A percentile compares a stretch with the other conserved stretches of the same genome.
These are phyloP conservation scores for Pythium volutum DNA, from an alignment of 352 stramenopile genomes.

Conservation along the genomic window DNA sequence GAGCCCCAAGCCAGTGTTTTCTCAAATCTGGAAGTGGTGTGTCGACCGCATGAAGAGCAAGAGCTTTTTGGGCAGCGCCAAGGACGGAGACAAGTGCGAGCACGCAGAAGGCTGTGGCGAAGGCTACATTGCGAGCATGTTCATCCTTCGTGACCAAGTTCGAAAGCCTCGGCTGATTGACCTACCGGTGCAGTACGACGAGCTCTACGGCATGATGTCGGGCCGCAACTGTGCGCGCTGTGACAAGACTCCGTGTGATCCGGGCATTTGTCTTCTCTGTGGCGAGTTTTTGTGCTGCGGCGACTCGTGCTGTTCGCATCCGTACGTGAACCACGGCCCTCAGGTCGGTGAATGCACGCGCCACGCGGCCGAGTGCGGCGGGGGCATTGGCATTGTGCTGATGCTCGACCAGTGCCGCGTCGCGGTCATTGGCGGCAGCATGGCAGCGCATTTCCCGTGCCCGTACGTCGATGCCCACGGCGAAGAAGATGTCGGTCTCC, in stretches of 20 bases:
- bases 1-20: constrained; percentile 53
- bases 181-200: constrained; percentile 81
- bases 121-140: constrained; percentile 87
- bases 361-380: constrained; percentile 80
- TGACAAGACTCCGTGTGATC: constrained; percentile 61
- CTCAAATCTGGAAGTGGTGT: constrained; percentile 84
- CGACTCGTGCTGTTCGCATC: constrained; percentile 78
- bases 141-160: constrained; percentile 73
- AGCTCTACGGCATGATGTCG: constrained; percentile 76
- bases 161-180: constrained; percentile 65
- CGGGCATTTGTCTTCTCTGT: constrained; percentile 80
- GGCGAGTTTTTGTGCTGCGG: constrained; percentile 82
- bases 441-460: constrained; percentile 83
- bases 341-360: constrained; percentile 83
- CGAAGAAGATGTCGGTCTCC: constrained; percentile 81
- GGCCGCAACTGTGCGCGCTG: constrained; percentile 70
- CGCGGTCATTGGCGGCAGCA: constrained; percentile 77
- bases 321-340: constrained; percentile 70
- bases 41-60: constrained; percentile 83
- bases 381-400: constrained; percentile 80
- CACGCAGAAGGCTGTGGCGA: constrained; percentile 84
- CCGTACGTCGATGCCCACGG: constrained; percentile 85
- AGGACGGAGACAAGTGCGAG: constrained; percentile 78
- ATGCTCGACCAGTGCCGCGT: constrained; percentile 85
- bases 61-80: constrained; percentile 59